Evolutionary conservation across 2,329 filamentous ascomycete species (phyloP).

Genomic region (Periconia macrospinosa): DNA sequence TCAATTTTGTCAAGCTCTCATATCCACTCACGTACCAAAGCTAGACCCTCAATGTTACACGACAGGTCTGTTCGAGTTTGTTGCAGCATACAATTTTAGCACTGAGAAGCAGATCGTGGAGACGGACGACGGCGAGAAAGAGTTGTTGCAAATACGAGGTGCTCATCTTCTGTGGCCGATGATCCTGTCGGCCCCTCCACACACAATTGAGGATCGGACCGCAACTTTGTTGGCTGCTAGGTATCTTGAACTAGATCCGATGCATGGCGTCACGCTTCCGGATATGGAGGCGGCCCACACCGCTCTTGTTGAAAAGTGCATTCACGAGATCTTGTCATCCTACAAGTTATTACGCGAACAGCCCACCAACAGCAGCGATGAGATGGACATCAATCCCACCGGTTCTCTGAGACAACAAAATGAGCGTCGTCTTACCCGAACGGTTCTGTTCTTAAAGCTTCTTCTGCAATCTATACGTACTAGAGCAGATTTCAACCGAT

Average conservation of each 20-base stretch:
- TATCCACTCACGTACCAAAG: constrained; percentile 57
- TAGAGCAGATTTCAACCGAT: constrained; percentile 35
- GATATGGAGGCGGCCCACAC: constrained; percentile 65
- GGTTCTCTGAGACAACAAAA: constrained; percentile 29
- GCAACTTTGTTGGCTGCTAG: constrained; percentile 73
- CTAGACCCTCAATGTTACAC: constrained; percentile 64
- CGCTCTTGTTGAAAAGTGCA: constrained; percentile 71
- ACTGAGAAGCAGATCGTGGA: constrained; percentile 15
- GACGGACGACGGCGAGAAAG: constrained; percentile 20
- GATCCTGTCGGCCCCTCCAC: constrained; percentile 67
- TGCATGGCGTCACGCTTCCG: constrained; percentile 46
- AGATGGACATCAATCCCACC: constrained; percentile 16
- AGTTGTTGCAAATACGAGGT: constrained; percentile 54
- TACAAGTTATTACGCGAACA: constrained; percentile 17
- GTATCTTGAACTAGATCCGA: constrained; percentile 60
- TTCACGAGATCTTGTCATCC: constrained; percentile 58
- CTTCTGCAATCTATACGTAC: constrained; percentile 35
- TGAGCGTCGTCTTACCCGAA: constrained; percentile 33
- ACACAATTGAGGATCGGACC: constrained; percentile 67
- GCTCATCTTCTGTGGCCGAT: constrained; percentile 82
- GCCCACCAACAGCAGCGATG: constrained; percentile 1
- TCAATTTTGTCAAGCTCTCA: constrained; percentile 33
- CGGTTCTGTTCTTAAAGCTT: constrained; percentile 37
- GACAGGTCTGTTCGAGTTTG: constrained; percentile 64
- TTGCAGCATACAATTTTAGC: constrained; percentile 49